Conservation (phyloP, 2,329 filamentous ascomycete genomes). For the Lanzia echinophila region DNA sequence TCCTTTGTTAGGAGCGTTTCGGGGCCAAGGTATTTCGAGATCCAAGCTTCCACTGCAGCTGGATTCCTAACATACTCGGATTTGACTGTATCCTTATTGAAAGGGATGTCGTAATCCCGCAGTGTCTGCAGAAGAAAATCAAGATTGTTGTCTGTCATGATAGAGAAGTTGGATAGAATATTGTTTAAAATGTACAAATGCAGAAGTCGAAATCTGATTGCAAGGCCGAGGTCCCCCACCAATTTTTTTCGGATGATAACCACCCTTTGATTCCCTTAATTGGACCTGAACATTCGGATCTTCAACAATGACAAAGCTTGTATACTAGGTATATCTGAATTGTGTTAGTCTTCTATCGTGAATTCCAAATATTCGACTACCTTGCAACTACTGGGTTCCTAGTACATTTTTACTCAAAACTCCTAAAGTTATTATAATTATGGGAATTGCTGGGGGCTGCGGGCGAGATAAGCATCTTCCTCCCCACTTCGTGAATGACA, state of each 20-base stretch:
- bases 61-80: constrained; percentile 20
- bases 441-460: background rate
- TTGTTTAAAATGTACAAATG: constrained; percentile 12
- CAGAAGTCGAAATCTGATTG: background rate
- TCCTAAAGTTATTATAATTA: background rate
- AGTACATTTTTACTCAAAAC: constrained; percentile 4
- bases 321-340: too few relatives aligned
- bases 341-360: too few relatives aligned
- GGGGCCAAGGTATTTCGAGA: constrained; percentile 39
- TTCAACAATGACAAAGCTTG: too few relatives aligned
- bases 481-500: background rate
- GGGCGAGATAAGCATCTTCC: constrained; percentile 3
- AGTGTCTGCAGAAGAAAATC: constrained; percentile 23
- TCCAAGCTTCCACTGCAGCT: constrained; percentile 36
- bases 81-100: constrained; percentile 25
- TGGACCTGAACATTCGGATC: too few relatives aligned
- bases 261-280: constrained; percentile 4
- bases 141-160: constrained; percentile 22
- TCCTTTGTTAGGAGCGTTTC: constrained; percentile 49
- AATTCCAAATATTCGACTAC: too few relatives aligned
- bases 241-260: background rate
- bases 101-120: constrained; percentile 26
- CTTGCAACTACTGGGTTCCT: too few relatives aligned
- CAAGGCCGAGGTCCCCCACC: background rate
- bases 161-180: constrained; percentile 13